Percentiles rank a stretch among this genome's conserved stretches.
Evolutionary conservation across 2,329 filamentous ascomycete species (phyloP).

Genomic region (Fusarium sp.): DNA sequence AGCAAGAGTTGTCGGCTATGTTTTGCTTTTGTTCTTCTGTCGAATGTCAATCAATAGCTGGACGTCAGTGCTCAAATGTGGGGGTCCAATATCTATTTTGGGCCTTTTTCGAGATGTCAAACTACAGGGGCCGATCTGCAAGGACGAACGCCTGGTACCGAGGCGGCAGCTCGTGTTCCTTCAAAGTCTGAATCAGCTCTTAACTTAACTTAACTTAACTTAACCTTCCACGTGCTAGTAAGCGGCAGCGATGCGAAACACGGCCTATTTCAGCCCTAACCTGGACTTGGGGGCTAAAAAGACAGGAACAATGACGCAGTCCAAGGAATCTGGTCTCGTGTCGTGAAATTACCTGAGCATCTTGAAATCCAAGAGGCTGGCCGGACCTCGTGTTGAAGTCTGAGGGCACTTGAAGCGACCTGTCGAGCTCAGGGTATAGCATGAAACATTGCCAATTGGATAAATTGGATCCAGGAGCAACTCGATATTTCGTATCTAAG

Average conservation of each 20-base stretch:
- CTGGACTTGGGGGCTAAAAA: constrained; percentile 3
- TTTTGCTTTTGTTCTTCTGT: constrained; percentile 11
- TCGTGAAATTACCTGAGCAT: constrained; percentile 22
- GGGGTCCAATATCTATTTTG: constrained; percentile 42
- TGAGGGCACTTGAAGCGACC: background rate
- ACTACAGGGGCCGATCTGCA: constrained; percentile 14
- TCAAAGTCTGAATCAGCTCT: constrained; percentile 8
- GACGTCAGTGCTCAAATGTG: constrained; percentile 31
- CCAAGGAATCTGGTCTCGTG: constrained; percentile 20
- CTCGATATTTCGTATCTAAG: constrained; percentile 24
- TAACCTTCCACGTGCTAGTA: constrained; percentile 29
- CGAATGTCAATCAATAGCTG: background rate
- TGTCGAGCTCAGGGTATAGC: constrained; percentile 20
- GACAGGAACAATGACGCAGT: constrained; percentile 18
- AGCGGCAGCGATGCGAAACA: constrained; percentile 26
- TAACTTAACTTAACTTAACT: background rate
- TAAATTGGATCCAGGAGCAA: constrained; percentile 13
- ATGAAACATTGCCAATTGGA: constrained; percentile 12
- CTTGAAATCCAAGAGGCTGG: constrained; percentile 18
- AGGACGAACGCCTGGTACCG: constrained; percentile 28
- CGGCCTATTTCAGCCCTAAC: constrained; percentile 32
- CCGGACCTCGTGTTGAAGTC: constrained; percentile 28
- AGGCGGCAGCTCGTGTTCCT: constrained; percentile 37
- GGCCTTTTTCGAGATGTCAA: constrained; percentile 32
- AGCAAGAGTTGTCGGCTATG: constrained; percentile 13